Evolutionary conservation across 768 basidiomycete species (phyloP).

Genomic region (Lactarius trivialis): DNA sequence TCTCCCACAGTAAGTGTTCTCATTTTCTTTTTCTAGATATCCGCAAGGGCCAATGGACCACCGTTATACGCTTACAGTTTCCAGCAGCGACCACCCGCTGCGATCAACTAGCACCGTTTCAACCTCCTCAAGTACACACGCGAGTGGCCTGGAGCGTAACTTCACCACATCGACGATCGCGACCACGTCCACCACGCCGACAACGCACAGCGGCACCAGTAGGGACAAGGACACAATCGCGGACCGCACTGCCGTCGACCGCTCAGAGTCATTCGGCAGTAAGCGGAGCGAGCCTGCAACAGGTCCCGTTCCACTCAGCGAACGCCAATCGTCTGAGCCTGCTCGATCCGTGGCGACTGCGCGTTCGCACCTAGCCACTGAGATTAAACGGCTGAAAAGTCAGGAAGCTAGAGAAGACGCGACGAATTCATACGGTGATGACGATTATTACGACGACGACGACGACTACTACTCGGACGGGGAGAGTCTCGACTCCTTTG

Average conservation of each 20-base stretch:
- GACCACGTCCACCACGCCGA: conserved; percentile 13
- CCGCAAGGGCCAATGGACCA: neutral
- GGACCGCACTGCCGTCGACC: neutral
- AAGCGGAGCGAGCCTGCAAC: neutral
- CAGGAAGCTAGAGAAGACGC: conserved; percentile 31
- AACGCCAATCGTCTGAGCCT: conserved; percentile 11
- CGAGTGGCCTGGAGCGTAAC: conserved; percentile 20
- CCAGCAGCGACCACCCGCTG: conserved; percentile 13
- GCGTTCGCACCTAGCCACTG: conserved; percentile 20
- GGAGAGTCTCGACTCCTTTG: conserved; percentile 63
- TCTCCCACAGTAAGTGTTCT: conserved; percentile 20
- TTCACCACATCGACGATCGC: conserved; percentile 17
- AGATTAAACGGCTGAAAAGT: conserved; percentile 28
- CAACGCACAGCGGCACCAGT: conserved; percentile 7
- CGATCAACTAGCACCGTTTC: conserved; percentile 19
- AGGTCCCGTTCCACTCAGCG: neutral
- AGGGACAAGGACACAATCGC: conserved; percentile 6
- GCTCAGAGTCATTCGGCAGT: conserved; percentile 9
- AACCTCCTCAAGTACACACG: conserved; percentile 13
- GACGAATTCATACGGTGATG: conserved; percentile 37
- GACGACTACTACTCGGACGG: conserved; percentile 48
- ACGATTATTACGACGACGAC: conserved; percentile 37
- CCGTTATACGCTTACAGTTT: conserved; percentile 5
- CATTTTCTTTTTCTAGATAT: conserved; percentile 2
- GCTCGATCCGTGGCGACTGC: conserved; percentile 16